Percentiles rank a stretch among this genome's conserved stretches.
Evolutionary conservation across 2,329 filamentous ascomycete species (phyloP).

Genomic region (Sporothrix pseudoabietina): DNA sequence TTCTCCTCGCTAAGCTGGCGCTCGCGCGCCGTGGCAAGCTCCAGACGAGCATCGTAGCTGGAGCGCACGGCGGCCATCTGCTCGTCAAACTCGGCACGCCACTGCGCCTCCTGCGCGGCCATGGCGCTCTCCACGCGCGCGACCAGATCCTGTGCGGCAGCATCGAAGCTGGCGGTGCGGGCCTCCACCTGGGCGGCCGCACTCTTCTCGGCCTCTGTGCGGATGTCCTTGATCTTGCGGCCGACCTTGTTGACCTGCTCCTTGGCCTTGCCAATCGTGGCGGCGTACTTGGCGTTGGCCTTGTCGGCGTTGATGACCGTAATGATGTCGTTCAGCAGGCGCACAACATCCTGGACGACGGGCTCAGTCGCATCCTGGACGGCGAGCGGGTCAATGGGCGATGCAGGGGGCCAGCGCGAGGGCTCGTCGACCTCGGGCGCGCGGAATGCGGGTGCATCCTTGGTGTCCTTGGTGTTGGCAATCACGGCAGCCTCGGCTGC

Average conservation of each 20-base stretch:
- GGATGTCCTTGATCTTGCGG: constrained; percentile 73
- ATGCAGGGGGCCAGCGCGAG: constrained; percentile 63
- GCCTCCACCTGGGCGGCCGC: constrained; percentile 74
- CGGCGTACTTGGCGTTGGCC: constrained; percentile 73
- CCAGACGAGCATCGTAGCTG: constrained; percentile 77
- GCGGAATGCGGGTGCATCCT: constrained; percentile 47
- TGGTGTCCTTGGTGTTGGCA: constrained; percentile 29
- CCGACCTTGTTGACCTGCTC: constrained; percentile 76
- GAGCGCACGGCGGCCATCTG: constrained; percentile 80
- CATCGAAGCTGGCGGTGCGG: constrained; percentile 76
- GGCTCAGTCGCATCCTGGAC: constrained; percentile 78
- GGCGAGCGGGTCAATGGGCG: constrained; percentile 75
- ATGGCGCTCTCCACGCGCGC: constrained; percentile 83
- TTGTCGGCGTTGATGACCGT: constrained; percentile 87
- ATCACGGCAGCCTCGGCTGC: background rate
- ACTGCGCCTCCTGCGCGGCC: constrained; percentile 75
- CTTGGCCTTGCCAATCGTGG: constrained; percentile 83
- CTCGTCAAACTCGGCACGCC: constrained; percentile 81
- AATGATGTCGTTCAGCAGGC: constrained; percentile 95
- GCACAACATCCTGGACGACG: constrained; percentile 88
- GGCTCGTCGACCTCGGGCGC: constrained; percentile 67
- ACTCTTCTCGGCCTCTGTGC: constrained; percentile 66
- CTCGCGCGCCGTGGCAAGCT: constrained; percentile 76
- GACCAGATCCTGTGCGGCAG: constrained; percentile 83
- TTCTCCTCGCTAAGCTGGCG: constrained; percentile 80